phyloP scores from a whole-genome alignment of 257 asterid genomes.

The Capsicum rhomboideum region DNA sequence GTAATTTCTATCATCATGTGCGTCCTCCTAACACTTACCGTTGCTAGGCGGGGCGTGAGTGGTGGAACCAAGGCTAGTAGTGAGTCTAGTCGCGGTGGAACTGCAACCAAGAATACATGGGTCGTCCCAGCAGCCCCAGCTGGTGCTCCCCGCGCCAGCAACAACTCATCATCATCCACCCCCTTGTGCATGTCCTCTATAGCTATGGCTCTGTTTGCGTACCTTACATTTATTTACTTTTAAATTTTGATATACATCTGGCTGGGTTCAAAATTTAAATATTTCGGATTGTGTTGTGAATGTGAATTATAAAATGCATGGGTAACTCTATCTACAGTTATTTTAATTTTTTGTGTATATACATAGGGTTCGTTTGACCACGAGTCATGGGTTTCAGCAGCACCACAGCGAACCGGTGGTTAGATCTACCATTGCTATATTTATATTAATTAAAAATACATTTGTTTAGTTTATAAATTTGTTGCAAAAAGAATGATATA shows the following conservation, averaged over 20 bases:
- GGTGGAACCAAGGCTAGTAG: not conserved
- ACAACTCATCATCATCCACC: no score
- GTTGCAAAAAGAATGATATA: no score
- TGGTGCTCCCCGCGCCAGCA: no score
- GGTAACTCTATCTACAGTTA: not conserved
- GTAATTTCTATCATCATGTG: not conserved
- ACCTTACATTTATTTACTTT: not conserved
- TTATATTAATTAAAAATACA: no score
- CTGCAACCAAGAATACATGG: not conserved
- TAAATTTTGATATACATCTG: not conserved
- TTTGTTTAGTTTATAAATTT: no score
- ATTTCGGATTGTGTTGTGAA: not conserved
- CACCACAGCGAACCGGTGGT: no score
- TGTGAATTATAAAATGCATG: not conserved
- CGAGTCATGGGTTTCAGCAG: no score
- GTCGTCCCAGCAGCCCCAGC: not conserved
- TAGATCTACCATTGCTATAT: no score
- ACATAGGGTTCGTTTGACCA: no score
- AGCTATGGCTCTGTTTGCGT: not conserved
- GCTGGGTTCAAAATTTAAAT: not conserved
- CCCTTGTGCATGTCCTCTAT: not conserved
- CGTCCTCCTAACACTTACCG: not conserved
- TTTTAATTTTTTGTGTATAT: no score
- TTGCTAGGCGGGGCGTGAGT: not conserved
- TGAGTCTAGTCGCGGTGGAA: not conserved